These are phyloP conservation scores for Salix suchowensis DNA, from an alignment of 345 rosid species.

Conservation along the genomic window DNA sequence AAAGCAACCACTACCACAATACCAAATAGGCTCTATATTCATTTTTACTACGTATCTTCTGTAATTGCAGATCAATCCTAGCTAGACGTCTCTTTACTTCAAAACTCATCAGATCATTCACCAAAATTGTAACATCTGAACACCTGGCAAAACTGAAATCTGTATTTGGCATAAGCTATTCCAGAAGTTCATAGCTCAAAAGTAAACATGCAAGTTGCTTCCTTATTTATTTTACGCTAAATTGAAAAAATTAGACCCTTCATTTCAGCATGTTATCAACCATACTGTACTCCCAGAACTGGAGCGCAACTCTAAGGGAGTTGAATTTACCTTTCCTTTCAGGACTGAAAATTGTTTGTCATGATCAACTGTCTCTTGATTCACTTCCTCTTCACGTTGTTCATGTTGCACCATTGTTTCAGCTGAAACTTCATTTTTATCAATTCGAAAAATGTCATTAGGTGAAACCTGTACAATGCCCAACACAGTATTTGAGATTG, in stretches of 20 bases:
- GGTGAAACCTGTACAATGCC: constrained; percentile 68
- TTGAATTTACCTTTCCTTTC: constrained; percentile 49
- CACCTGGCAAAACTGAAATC: not conserved
- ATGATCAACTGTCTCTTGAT: constrained; percentile 36
- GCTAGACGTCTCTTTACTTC: not conserved
- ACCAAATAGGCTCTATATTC: too few relatives aligned
- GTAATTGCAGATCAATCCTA: too few relatives aligned
- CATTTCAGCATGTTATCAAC: not conserved
- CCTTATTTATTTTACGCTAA: not conserved
- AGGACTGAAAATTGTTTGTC: constrained; percentile 33
- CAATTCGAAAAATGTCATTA: constrained; percentile 55
- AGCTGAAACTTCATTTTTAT: constrained; percentile 51
- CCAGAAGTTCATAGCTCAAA: not conserved
- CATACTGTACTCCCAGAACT: not conserved
- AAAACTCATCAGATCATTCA: not conserved
- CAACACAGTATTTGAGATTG: constrained; percentile 8
- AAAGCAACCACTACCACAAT: too few relatives aligned
- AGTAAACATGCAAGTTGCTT: not conserved
- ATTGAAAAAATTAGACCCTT: not conserved
- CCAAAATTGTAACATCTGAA: not conserved
- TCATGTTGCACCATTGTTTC: constrained; percentile 31
- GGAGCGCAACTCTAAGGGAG: not conserved
- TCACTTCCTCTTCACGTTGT: constrained; percentile 41
- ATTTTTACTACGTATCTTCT: not conserved
- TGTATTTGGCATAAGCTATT: not conserved